Percentiles rank a stretch among this genome's conserved stretches.
phyloP scores from a whole-genome alignment of 2,329 filamentous ascomycete species.

The Lizonia empirigonia region DNA sequence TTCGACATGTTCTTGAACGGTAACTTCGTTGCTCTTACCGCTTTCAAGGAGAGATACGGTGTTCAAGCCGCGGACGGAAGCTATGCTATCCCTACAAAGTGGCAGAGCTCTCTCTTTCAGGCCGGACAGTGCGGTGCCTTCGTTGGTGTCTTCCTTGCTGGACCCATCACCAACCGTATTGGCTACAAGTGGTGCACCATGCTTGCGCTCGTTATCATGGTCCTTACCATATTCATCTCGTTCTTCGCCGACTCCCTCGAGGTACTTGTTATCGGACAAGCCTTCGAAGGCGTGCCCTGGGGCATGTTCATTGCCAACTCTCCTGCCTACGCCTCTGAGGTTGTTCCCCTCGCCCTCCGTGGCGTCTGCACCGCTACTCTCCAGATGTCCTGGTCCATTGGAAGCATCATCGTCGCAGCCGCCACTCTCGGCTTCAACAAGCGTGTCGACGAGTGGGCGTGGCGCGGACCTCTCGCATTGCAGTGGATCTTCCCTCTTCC shows the following conservation, averaged over 20 bases:
- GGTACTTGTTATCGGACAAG: slow-evolving; percentile 59
- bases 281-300: slow-evolving; percentile 67
- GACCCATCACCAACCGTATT: slow-evolving; percentile 62
- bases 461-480: slow-evolving; percentile 32
- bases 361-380: slow-evolving; percentile 65
- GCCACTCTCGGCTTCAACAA: slow-evolving; percentile 60
- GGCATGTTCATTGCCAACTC: slow-evolving; percentile 68
- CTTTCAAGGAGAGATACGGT: slow-evolving; percentile 57
- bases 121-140: slow-evolving; percentile 64
- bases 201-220: slow-evolving; percentile 59
- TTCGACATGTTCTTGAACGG: slow-evolving; percentile 66
- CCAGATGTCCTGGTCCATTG: slow-evolving; percentile 69
- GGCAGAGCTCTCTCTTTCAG: slow-evolving; percentile 64
- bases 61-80: slow-evolving; percentile 38
- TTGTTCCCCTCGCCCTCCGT: slow-evolving; percentile 63
- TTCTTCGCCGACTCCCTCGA: slow-evolving; percentile 58
- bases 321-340: slow-evolving; percentile 65
- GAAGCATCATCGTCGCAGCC: slow-evolving; percentile 63
- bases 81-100: slow-evolving; percentile 56
- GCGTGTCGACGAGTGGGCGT: slow-evolving; percentile 30
- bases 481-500: slow-evolving; percentile 53
- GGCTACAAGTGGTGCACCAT: slow-evolving; percentile 65
- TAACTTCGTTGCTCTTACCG: slow-evolving; percentile 60
- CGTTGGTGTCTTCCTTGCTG: slow-evolving; percentile 64
- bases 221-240: slow-evolving; percentile 64